phyloP scores from a whole-genome alignment of 2,329 filamentous ascomycete species.

The Fusarium nygamai region DNA sequence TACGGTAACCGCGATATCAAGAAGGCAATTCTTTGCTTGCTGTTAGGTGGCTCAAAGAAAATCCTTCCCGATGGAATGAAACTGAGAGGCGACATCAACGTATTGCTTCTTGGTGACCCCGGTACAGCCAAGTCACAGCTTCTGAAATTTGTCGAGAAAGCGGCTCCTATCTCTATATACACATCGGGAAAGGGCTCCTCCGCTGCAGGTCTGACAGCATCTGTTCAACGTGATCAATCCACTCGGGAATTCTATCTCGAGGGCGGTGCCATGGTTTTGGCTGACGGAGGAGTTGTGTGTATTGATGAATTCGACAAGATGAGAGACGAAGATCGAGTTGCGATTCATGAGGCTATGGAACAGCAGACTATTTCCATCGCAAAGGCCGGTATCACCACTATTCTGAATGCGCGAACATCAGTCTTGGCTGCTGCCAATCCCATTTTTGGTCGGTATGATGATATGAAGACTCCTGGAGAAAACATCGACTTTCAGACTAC shows the following conservation, averaged over 20 bases:
- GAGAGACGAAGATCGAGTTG: constrained; percentile 96
- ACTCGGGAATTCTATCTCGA: constrained; percentile 98
- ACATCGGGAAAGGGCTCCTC: constrained; percentile 98
- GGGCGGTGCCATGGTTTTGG: constrained; percentile 97
- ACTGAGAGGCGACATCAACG: constrained; percentile 96
- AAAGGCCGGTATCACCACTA: constrained; percentile 98
- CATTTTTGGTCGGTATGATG: constrained; percentile 97
- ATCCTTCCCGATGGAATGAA: constrained; percentile 98
- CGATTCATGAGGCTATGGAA: constrained; percentile 99
- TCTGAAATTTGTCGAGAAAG: constrained; percentile 96
- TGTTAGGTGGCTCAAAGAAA: constrained; percentile 97
- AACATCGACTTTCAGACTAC: constrained; percentile 99
- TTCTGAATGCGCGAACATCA: constrained; percentile 93
- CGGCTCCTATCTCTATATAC: constrained; percentile 96
- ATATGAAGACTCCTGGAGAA: constrained; percentile 96
- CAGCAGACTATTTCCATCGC: constrained; percentile 99
- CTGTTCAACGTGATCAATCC: constrained; percentile 90
- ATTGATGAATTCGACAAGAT: constrained; percentile 99
- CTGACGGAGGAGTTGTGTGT: constrained; percentile 95
- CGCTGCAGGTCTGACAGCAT: constrained; percentile 95
- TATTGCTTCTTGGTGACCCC: constrained; percentile 93
- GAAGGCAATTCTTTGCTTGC: constrained; percentile 92
- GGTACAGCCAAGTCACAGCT: constrained; percentile 98
- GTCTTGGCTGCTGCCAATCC: constrained; percentile 96
- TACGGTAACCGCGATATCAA: constrained; percentile 98